Conservation (phyloP, 768 basidiomycete genomes). For the Termitomyces sp. region DNA sequence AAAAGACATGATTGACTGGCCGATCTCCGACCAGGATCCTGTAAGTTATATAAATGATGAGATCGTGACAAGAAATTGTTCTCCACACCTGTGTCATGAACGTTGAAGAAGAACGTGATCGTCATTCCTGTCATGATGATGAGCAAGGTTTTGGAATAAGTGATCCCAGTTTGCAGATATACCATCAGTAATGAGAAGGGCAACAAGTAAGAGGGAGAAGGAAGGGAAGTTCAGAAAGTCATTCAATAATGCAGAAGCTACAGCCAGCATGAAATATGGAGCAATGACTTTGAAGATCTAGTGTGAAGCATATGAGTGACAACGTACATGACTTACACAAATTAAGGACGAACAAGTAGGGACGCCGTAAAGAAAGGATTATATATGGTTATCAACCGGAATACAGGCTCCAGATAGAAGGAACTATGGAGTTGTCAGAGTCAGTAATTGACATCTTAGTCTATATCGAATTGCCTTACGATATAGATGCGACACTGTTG, state of each 20-base stretch:
- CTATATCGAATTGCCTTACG: slow-evolving; percentile 37
- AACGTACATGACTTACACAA: neutral
- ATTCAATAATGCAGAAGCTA: slow-evolving; percentile 64
- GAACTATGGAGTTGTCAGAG: slow-evolving; percentile 36
- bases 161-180: slow-evolving; percentile 13
- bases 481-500: slow-evolving; percentile 73
- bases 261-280: slow-evolving; percentile 74
- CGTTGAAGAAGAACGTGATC: slow-evolving; percentile 76
- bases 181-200: slow-evolving; percentile 71
- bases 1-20: slow-evolving; percentile 85
- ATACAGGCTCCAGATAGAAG: slow-evolving; percentile 86
- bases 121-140: slow-evolving; percentile 57
- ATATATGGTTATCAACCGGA: slow-evolving; percentile 83
- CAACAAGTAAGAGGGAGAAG: slow-evolving; percentile 76
- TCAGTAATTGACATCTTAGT: neutral
- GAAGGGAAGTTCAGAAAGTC: slow-evolving; percentile 63
- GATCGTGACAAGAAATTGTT: neutral
- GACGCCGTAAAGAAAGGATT: slow-evolving; percentile 80
- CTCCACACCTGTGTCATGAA: slow-evolving; percentile 65
- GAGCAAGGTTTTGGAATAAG: neutral
- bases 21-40: slow-evolving; percentile 89
- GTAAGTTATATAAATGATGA: slow-evolving; percentile 7
- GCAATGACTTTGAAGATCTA: slow-evolving; percentile 80
- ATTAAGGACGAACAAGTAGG: slow-evolving; percentile 46
- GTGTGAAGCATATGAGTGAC: neutral